Percentiles rank a stretch among this genome's conserved stretches.
Conservation (phyloP, 2,329 filamentous ascomycete genomes). For the Penicillium sp. region DNA sequence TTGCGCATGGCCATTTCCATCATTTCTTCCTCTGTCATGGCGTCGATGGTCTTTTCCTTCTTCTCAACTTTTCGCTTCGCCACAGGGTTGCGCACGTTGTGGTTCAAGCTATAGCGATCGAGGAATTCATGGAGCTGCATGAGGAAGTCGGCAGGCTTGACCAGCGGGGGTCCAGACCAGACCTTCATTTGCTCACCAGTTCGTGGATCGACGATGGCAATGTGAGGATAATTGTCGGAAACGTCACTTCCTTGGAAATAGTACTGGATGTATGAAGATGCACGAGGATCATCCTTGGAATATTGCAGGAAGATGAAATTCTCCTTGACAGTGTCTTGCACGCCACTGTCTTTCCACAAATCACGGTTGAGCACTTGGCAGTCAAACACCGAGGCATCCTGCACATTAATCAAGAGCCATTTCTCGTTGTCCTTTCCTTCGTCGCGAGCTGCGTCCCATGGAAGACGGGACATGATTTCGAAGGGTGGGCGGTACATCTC, state of each 20-base stretch:
- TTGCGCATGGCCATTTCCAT: slow-evolving; percentile 89
- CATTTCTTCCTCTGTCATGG: slow-evolving; percentile 98
- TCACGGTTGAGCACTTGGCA: slow-evolving; percentile 94
- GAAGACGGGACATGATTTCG: slow-evolving; percentile 76
- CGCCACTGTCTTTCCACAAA: slow-evolving; percentile 84
- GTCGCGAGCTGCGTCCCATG: slow-evolving; percentile 83
- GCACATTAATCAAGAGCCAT: slow-evolving; percentile 94
- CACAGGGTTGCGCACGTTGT: slow-evolving; percentile 89
- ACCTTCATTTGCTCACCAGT: slow-evolving; percentile 97
- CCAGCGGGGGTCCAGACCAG: slow-evolving; percentile 84
- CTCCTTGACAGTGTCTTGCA: slow-evolving; percentile 79
- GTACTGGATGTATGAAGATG: slow-evolving; percentile 81
- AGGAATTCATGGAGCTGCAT: slow-evolving; percentile 93
- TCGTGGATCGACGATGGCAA: slow-evolving; percentile 90
- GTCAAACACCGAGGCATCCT: slow-evolving; percentile 90
- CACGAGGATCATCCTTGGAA: slow-evolving; percentile 78
- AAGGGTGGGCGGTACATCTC: slow-evolving; percentile 92
- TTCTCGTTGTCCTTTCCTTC: slow-evolving; percentile 86
- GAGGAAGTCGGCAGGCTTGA: slow-evolving; percentile 76
- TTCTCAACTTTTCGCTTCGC: slow-evolving; percentile 73
- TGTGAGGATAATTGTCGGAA: slow-evolving; percentile 90
- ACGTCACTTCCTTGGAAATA: slow-evolving; percentile 82
- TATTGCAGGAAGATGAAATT: slow-evolving; percentile 97
- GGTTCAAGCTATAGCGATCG: slow-evolving; percentile 90
- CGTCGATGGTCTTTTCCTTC: slow-evolving; percentile 73